phyloP scores from a whole-genome alignment of 805 yeast genomes.

The Metahyphopichia silvanorum region DNA sequence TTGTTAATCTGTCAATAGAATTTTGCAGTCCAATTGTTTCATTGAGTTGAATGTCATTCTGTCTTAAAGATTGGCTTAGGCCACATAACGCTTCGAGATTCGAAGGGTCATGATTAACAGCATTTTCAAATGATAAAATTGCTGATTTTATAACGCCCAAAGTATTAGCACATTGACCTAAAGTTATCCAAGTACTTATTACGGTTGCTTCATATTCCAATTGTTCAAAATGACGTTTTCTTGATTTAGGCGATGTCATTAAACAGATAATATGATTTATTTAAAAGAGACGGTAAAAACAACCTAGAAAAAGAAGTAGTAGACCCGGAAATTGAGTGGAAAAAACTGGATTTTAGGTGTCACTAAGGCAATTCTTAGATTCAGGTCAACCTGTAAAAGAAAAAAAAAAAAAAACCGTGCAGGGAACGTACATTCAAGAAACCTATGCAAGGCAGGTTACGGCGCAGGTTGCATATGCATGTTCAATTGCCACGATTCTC shows the following conservation, averaged over 20 bases:
- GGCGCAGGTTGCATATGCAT: no score
- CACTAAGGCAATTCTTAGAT: no score
- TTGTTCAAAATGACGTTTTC: slow-evolving; percentile 5
- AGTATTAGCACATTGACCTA: slow-evolving; percentile 45
- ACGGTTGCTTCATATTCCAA: slow-evolving; percentile 19
- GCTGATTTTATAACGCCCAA: slow-evolving; percentile 40
- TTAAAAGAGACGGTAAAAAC: no score
- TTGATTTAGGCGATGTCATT: slow-evolving; percentile 2
- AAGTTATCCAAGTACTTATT: slow-evolving; percentile 43
- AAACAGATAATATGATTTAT: no score
- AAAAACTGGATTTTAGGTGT: no score
- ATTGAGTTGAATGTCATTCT: slow-evolving; percentile 34
- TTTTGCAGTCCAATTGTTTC: slow-evolving; percentile 38
- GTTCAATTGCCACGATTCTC: no score
- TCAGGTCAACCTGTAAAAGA: no score
- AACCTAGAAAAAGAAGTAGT: no score
- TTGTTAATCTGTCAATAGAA: slow-evolving; percentile 38
- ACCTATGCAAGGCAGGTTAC: no score
- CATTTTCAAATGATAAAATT: slow-evolving; percentile 40
- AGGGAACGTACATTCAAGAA: no score
- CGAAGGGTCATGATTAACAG: slow-evolving; percentile 39
- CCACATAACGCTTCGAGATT: slow-evolving; percentile 41
- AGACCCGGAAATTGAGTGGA: no score
- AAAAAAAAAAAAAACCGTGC: no score
- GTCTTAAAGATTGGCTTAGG: slow-evolving; percentile 37